A percentile compares a stretch with the other conserved stretches of the same genome.
These are phyloP conservation scores for Gautieria morchelliformis DNA, from an alignment of 768 basidiomycete species.

Conservation along the genomic window DNA sequence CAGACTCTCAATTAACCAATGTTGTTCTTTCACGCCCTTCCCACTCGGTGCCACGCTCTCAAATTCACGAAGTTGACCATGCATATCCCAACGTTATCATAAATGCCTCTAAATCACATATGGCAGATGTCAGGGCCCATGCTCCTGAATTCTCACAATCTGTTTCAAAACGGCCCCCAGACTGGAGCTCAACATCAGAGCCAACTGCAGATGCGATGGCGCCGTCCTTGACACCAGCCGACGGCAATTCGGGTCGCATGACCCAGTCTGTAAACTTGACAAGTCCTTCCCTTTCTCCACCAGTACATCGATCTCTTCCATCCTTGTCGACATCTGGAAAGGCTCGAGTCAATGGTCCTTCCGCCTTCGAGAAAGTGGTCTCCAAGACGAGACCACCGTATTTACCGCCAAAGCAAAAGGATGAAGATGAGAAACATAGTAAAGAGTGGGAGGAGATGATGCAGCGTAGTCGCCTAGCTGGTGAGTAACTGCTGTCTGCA, in stretches of 20 bases:
- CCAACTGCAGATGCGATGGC: constrained; percentile 7
- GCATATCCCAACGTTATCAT: constrained; percentile 27
- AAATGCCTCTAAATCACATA: constrained; percentile 29
- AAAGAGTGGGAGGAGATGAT: constrained; percentile 86
- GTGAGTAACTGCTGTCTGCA: constrained; percentile 30
- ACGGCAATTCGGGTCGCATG: constrained; percentile 13
- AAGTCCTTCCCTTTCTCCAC: constrained; percentile 4
- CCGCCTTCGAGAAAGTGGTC: constrained; percentile 65
- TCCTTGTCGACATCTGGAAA: background rate
- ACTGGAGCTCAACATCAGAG: constrained; percentile 12
- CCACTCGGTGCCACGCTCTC: background rate
- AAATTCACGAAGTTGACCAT: background rate
- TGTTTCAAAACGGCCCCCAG: constrained; percentile 19
- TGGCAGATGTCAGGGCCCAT: background rate
- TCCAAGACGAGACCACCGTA: constrained; percentile 78
- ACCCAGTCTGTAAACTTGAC: constrained; percentile 10
- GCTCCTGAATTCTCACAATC: background rate
- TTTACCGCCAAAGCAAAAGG: constrained; percentile 71
- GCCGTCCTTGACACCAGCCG: constrained; percentile 8
- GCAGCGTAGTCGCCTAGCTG: constrained; percentile 63
- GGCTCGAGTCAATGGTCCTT: constrained; percentile 56
- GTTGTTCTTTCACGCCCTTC: constrained; percentile 5
- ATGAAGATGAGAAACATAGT: constrained; percentile 78
- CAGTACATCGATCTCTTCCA: background rate
- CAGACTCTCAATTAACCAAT: background rate